Evolutionary conservation across 202 grass and related monocot species (phyloP).

Genomic region (Dendrocalamus latiflorus): DNA sequence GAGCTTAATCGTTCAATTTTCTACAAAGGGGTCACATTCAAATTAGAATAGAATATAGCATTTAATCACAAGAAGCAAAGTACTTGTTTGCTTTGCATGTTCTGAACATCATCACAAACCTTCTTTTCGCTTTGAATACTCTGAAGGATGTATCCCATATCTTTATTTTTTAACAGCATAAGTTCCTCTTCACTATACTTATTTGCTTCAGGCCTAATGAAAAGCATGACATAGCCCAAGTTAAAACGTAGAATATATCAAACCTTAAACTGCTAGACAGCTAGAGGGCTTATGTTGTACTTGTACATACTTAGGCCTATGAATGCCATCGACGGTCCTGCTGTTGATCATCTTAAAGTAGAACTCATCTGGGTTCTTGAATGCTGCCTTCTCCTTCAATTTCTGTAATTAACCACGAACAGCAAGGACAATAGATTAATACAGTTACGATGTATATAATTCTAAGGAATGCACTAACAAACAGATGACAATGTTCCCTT

Average conservation of each 20-base stretch:
- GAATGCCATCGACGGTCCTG: constrained; percentile 58
- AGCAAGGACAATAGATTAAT: background rate
- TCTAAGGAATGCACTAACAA: background rate
- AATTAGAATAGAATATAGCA: background rate
- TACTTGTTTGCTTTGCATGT: background rate
- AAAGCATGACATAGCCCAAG: background rate
- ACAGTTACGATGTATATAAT: background rate
- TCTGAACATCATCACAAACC: constrained; percentile 30
- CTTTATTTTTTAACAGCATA: constrained; percentile 82
- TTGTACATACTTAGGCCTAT: constrained; percentile 50
- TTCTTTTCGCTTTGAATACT: constrained; percentile 85
- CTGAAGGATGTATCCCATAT: constrained; percentile 84
- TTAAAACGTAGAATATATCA: constrained; percentile 13
- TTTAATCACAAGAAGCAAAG: background rate
- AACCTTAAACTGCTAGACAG: background rate
- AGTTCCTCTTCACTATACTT: constrained; percentile 80
- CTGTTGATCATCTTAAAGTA: constrained; percentile 96
- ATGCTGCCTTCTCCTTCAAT: constrained; percentile 77
- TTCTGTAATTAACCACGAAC: constrained; percentile 37
- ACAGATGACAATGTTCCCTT: background rate
- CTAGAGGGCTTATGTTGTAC: background rate
- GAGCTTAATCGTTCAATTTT: constrained; percentile 87
- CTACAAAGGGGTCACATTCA: constrained; percentile 25
- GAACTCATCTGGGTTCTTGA: constrained; percentile 92
- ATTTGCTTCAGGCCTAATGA: constrained; percentile 69